phyloP scores from a whole-genome alignment of 176 grass and related monocot species.

The Avena atlantica region DNA sequence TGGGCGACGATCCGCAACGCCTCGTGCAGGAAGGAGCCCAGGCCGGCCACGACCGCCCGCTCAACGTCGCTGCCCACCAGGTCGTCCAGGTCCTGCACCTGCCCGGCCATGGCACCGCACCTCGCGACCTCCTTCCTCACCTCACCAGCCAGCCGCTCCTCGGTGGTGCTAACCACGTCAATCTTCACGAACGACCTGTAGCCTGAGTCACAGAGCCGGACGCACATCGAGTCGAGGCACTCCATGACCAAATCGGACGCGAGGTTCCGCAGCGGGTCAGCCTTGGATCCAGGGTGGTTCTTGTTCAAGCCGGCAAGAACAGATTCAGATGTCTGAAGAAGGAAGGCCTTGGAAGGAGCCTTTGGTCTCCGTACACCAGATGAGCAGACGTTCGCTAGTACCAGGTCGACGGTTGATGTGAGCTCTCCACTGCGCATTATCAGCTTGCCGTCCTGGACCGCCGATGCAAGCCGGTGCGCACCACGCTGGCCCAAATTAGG shows the following conservation, averaged over 20 bases:
- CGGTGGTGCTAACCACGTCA: conserved; percentile 39
- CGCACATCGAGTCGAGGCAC: conserved; percentile 56
- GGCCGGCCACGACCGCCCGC: background rate
- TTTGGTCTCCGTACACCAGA: background rate
- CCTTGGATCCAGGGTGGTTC: background rate
- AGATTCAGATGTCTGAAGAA: conserved; percentile 44
- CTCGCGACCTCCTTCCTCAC: conserved; percentile 52
- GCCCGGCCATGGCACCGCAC: conserved; percentile 39
- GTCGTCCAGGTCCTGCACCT: conserved; percentile 43
- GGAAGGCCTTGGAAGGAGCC: conserved; percentile 47
- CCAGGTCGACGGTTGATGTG: conserved; percentile 63
- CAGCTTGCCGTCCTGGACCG: conserved; percentile 35
- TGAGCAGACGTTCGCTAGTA: conserved; percentile 50
- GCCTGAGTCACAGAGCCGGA: conserved; percentile 49
- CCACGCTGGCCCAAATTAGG: background rate
- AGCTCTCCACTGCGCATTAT: background rate
- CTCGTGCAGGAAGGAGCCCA: conserved; percentile 20
- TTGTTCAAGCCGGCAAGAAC: conserved; percentile 32
- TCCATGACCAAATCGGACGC: conserved; percentile 54
- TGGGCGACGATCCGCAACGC: conserved; percentile 56
- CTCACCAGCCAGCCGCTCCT: conserved; percentile 57
- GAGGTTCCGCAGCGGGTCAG: conserved; percentile 11
- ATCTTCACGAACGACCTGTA: conserved; percentile 58
- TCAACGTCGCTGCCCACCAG: conserved; percentile 56
- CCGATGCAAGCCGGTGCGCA: background rate